A percentile compares a stretch with the other conserved stretches of the same genome.
phyloP scores from a whole-genome alignment of 2,329 filamentous ascomycete genomes.

The Ceratocystis papillata region DNA sequence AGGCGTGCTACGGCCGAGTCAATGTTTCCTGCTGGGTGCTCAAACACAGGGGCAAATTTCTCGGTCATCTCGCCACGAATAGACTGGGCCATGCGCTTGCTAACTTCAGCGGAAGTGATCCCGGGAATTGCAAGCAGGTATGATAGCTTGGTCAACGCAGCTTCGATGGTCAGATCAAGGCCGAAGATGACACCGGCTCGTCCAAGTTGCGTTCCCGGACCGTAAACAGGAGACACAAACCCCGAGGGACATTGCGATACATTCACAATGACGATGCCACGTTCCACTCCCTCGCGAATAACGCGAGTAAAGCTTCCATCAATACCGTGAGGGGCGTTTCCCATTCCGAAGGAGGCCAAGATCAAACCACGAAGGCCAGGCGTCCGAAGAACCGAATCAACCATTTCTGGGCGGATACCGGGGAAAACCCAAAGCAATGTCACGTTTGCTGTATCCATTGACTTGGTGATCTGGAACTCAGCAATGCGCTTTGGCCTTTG shows the following conservation, averaged over 20 bases:
- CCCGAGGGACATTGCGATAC: conserved; percentile 79
- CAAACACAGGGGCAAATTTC: conserved; percentile 59
- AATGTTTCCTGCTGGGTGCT: conserved; percentile 53
- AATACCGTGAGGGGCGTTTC: conserved; percentile 74
- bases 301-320: conserved; percentile 71
- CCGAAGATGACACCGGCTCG: conserved; percentile 81
- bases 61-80: conserved; percentile 81
- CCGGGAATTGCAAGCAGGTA: conserved; percentile 64
- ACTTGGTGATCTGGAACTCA: conserved; percentile 61
- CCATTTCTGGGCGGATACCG: conserved; percentile 86
- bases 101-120: conserved; percentile 54
- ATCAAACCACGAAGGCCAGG: conserved; percentile 72
- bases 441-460: conserved; percentile 76
- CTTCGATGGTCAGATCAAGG: conserved; percentile 79
- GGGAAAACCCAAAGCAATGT: conserved; percentile 85
- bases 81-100: conserved; percentile 59
- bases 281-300: conserved; percentile 62
- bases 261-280: conserved; percentile 79
- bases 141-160: conserved; percentile 79
- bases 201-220: conserved; percentile 64
- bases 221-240: conserved; percentile 68
- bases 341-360: conserved; percentile 85
- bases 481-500: conserved; percentile 62
- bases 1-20: conserved; percentile 37
- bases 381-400: conserved; percentile 68